Conservation (phyloP, 75 land plant genomes). For the Adiantum capillusveneris region DNA sequence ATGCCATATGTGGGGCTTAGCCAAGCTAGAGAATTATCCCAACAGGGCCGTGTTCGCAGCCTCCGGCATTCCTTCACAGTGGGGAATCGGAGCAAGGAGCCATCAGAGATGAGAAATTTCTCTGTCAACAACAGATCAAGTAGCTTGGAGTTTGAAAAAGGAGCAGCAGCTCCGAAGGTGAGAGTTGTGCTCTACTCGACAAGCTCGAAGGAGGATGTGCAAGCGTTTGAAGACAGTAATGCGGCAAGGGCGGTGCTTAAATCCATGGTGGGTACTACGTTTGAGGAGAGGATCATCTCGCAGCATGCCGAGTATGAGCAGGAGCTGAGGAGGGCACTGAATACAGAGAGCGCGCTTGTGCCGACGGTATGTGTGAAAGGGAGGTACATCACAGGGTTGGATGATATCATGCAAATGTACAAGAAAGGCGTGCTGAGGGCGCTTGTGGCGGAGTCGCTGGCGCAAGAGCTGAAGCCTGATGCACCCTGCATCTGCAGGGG, state of each 20-base stretch:
- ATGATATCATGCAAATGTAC: slow-evolving; percentile 1
- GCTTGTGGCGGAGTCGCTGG: too few species aligned
- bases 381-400: neutral
- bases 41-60: too few species aligned
- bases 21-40: too few species aligned
- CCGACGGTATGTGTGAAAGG: neutral
- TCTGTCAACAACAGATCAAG: too few species aligned
- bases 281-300: slow-evolving; percentile 7
- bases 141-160: too few species aligned
- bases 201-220: neutral
- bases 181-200: slow-evolving; percentile 2
- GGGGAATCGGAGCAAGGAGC: too few species aligned
- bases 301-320: neutral
- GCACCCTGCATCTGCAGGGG: too few species aligned
- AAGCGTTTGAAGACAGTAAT: neutral
- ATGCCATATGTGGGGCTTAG: too few species aligned
- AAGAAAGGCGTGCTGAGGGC: neutral
- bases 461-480: too few species aligned
- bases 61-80: too few species aligned
- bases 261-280: neutral
- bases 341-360: neutral
- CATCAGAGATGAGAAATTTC: too few species aligned
- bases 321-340: neutral
- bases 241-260: neutral
- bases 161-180: too few species aligned